Percentiles rank a stretch among this genome's conserved stretches.
Conservation (phyloP, 306 rosid genomes). For the Vigna reflexopilosa region DNA sequence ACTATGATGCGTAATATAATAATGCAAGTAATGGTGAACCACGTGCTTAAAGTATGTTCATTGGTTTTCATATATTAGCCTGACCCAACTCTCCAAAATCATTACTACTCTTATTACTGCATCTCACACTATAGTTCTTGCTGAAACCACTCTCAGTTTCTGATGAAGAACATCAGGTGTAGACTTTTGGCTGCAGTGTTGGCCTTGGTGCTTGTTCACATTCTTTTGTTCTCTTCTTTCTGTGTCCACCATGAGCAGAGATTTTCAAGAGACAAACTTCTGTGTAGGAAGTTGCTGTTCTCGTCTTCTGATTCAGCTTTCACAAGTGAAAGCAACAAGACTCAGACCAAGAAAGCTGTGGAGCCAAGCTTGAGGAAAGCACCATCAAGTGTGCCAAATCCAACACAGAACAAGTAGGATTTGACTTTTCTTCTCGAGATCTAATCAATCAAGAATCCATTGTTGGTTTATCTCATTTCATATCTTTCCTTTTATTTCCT, state of each 20-base stretch:
- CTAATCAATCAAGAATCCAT: not conserved
- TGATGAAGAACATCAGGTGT: conserved; percentile 49
- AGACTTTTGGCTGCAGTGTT: conserved; percentile 47
- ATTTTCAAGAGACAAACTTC: conserved; percentile 33
- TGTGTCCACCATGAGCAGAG: conserved; percentile 45
- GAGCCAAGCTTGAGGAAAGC: conserved; percentile 56
- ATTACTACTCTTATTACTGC: not conserved
- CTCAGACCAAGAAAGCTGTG: conserved; percentile 59
- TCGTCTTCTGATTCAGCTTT: conserved; percentile 47
- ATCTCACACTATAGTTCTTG: conserved; percentile 37
- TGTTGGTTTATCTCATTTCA: conserved; percentile 19
- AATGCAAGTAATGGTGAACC: conserved; percentile 48
- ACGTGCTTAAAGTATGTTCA: conserved; percentile 53
- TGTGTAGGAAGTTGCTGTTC: conserved; percentile 55
- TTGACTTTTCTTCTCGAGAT: not conserved
- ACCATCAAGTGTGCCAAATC: conserved; percentile 60
- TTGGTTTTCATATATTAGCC: conserved; percentile 44
- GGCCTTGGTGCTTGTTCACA: conserved; percentile 49
- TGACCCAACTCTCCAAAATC: conserved; percentile 42
- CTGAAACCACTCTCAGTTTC: conserved; percentile 38
- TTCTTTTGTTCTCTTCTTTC: conserved; percentile 46
- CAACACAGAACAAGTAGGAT: conserved; percentile 60
- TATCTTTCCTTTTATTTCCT: not conserved
- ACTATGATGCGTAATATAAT: conserved; percentile 14
- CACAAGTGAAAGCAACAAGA: conserved; percentile 31